Evolutionary conservation across 2,329 filamentous ascomycete genomes (phyloP).

Genomic region (Scopulariopsis brevicaulis): DNA sequence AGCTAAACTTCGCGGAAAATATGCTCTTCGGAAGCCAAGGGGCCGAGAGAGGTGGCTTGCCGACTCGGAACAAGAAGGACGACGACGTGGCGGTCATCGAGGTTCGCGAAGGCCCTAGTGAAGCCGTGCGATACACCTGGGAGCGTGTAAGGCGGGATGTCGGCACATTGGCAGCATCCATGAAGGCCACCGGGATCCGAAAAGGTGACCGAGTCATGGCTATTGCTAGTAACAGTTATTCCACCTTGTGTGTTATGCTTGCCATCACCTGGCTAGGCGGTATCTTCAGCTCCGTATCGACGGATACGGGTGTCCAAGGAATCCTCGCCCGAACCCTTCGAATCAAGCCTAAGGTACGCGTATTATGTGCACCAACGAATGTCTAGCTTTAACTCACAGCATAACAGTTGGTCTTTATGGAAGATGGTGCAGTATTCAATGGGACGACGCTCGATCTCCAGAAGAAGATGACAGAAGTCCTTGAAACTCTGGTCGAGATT

Average conservation of each 20-base stretch:
- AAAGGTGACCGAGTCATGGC: conserved; percentile 67
- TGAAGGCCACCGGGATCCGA: conserved; percentile 52
- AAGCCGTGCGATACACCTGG: conserved; percentile 52
- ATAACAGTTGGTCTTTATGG: conserved; percentile 59
- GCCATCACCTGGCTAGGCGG: conserved; percentile 61
- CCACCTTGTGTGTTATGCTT: conserved; percentile 61
- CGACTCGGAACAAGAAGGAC: conserved; percentile 56
- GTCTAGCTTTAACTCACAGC: too few relatives aligned
- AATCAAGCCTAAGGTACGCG: conserved; percentile 49
- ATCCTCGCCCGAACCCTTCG: conserved; percentile 67
- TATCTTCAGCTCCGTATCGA: conserved; percentile 65
- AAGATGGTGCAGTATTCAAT: conserved; percentile 71
- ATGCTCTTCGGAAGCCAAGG: conserved; percentile 45
- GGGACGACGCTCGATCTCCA: conserved; percentile 63
- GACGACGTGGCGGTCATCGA: conserved; percentile 58
- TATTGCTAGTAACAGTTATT: conserved; percentile 63
- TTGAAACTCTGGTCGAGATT: conserved; percentile 47
- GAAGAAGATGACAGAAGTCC: conserved; percentile 59
- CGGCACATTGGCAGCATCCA: conserved; percentile 49
- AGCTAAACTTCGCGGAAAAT: conserved; percentile 72
- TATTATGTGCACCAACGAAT: too few relatives aligned
- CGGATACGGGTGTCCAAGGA: conserved; percentile 73
- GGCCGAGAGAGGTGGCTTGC: too few relatives aligned
- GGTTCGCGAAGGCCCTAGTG: conserved; percentile 53
- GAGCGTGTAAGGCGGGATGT: conserved; percentile 50